Base-by-base conservation (phyloP, 2,329 filamentous ascomycete species). In the Aureobasidium subglaciale region DNA sequence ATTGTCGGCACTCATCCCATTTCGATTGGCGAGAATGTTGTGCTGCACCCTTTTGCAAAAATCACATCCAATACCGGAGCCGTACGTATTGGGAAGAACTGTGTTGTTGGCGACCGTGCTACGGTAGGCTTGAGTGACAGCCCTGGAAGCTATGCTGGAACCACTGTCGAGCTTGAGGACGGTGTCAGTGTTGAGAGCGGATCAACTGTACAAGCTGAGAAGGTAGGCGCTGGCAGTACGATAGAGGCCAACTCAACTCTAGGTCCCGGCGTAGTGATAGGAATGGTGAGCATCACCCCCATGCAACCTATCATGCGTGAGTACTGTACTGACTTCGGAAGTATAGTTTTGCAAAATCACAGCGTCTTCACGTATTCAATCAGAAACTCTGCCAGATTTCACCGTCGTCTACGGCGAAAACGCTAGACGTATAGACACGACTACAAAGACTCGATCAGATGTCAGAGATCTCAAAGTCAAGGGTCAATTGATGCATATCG, bases 1-100 rank as follows among this genome's bases (percentile, higher is more conserved):
- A 64, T 78, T 16, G 82, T 71, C n/a, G 93, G 93, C 60, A 84
- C 81, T 2, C 81, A 95, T 67, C 85, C 83, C 1, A 88, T 99
- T 60, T 85, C 83, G 41, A 83, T 97, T 60, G 85, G 85, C 56
- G 79, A 87, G 22, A 85, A 90, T 65, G 85, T 83, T 3, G 81
- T 96, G 6, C 73, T 99, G n/a, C 92, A 97, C 65, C 91, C 93
- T 1, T 88, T 91, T 46, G 82, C 85, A 15, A 84, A 65, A 49
- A 66, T 78, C 27, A 68, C 67, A 34, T 73, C 74, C 35, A 66
- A 68, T 1, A 55, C 68, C 16, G 72, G 71, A n/a, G 68, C 69
- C 1, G 72, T 78, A 1, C 67, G 68, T 16, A 65, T 78, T 7
- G 74, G 73, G 0, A 68, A 70, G 40, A 70, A 71, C 24, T 93